These are phyloP conservation scores for Holtermanniella nyarrowii DNA, from an alignment of 768 basidiomycete species.

Conservation along the genomic window DNA sequence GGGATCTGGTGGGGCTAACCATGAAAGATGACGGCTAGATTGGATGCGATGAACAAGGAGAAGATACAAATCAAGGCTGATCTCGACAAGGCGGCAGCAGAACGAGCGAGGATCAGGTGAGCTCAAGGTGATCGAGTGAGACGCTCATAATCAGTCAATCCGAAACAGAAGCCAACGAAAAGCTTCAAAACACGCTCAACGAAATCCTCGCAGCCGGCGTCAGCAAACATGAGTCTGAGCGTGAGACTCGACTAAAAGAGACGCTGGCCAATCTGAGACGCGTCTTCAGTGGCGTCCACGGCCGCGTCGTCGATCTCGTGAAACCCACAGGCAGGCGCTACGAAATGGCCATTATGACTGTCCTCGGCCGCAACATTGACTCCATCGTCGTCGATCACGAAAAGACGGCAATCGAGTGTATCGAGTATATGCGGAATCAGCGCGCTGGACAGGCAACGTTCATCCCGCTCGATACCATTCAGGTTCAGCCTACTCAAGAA, in stretches of 20 bases:
- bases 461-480: slow-evolving; percentile 95
- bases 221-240: slow-evolving; percentile 75
- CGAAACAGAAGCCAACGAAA: slow-evolving; percentile 85
- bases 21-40: slow-evolving; percentile 48
- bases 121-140: slow-evolving; percentile 36
- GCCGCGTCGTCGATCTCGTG: slow-evolving; percentile 85
- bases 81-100: slow-evolving; percentile 73
- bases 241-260: slow-evolving; percentile 74
- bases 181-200: slow-evolving; percentile 66
- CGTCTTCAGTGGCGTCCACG: slow-evolving; percentile 87
- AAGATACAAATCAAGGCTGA: slow-evolving; percentile 62
- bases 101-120: slow-evolving; percentile 67
- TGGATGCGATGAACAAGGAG: slow-evolving; percentile 51
- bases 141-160: slow-evolving; percentile 73
- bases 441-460: slow-evolving; percentile 94
- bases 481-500: slow-evolving; percentile 85
- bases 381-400: slow-evolving; percentile 94
- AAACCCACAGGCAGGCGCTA: slow-evolving; percentile 89
- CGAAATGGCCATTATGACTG: slow-evolving; percentile 78
- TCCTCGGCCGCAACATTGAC: slow-evolving; percentile 88
- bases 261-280: slow-evolving; percentile 71
- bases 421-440: slow-evolving; percentile 95
- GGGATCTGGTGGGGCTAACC: slow-evolving; percentile 5
- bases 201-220: slow-evolving; percentile 83
- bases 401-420: slow-evolving; percentile 93